Evolutionary conservation across 192 early-diverging fungal species (phyloP), one percentile per base, ranked within the genome.

Genomic region (Entophlyctis luteolus): DNA sequence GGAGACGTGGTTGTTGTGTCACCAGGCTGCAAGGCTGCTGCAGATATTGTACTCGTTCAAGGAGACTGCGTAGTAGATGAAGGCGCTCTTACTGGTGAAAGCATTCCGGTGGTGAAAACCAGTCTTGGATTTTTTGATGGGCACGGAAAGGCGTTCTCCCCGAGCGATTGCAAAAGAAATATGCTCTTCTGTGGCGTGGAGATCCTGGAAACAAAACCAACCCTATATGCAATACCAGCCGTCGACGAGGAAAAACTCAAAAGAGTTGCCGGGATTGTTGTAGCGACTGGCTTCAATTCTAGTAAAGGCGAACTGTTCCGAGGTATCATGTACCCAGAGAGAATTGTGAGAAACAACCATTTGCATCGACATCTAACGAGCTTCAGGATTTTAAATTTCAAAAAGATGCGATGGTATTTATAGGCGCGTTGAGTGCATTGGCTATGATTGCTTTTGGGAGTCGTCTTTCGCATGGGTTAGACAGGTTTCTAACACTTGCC

Each of bases 351-450:
- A 56, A 32, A 46, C n/a, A n/a, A n/a, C 2, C 20, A 22, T 70
- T 65, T 52, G 49, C 45, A n/a, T 59, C 55, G 55, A 60, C 14
- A 16, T 6, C 35, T 42, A 23, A 25, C 22, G 32, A 27, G n/a
- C 34, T 71, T 29, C 31, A 75, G 70, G 76, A 81, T 33, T 75
- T 81, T 62, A 80, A 79, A 54, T 82, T 82, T 50, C 65, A 82
- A 32, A 50, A 33, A 58, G 80, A 82, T 59, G 48, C 78, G 1
- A 62, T 55, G 32, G 70, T 72, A 52, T 82, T 81, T 65, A 55
- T 82, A 23, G 48, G 37, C 32, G 57, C 67, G 0, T 52, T 82
- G 38, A 70, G 71, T 1, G 10, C 59, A 1, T 73, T 82, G 46
- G 80, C 77, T 1, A 14, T 79, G 14, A 22, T 65, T 14, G 80